Conservation (phyloP, 2,329 filamentous ascomycete genomes). For the Venturia pyrina region DNA sequence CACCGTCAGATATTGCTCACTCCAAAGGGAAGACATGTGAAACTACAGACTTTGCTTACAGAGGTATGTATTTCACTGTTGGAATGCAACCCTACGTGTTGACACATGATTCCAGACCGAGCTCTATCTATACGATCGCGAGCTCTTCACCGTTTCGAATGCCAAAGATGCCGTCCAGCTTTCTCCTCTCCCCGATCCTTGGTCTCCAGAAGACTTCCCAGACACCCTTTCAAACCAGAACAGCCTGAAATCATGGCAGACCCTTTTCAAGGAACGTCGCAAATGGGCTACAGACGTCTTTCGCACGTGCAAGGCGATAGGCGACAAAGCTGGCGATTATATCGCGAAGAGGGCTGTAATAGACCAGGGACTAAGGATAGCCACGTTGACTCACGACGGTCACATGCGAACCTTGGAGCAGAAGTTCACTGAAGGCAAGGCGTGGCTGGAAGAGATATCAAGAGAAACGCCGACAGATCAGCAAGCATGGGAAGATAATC, state of each 20-base stretch:
- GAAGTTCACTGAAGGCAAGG: slow-evolving; percentile 59
- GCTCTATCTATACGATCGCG: slow-evolving; percentile 85
- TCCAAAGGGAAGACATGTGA: slow-evolving; percentile 71
- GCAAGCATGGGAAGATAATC: slow-evolving; percentile 57
- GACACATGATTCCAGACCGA: slow-evolving; percentile 52
- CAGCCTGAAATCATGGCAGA: slow-evolving; percentile 78
- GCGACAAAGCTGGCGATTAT: slow-evolving; percentile 50
- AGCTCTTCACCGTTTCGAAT: slow-evolving; percentile 34
- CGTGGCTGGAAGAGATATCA: slow-evolving; percentile 59
- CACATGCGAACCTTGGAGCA: slow-evolving; percentile 63
- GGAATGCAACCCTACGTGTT: neutral
- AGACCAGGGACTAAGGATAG: slow-evolving; percentile 70
- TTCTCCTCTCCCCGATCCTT: slow-evolving; percentile 45
- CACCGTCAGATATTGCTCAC: slow-evolving; percentile 84
- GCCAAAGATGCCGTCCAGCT: slow-evolving; percentile 40
- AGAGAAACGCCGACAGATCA: slow-evolving; percentile 57
- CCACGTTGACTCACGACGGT: slow-evolving; percentile 72
- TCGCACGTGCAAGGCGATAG: slow-evolving; percentile 58
- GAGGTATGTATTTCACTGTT: slow-evolving; percentile 48
- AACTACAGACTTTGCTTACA: slow-evolving; percentile 65
- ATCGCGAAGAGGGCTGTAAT: slow-evolving; percentile 68
- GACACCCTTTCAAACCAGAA: slow-evolving; percentile 73
- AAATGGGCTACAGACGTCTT: slow-evolving; percentile 67
- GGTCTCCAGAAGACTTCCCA: slow-evolving; percentile 55
- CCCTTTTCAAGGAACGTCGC: slow-evolving; percentile 69